These are phyloP conservation scores for Rhododendron ferrugineum DNA, from an alignment of 148 eudicot species.

Conservation along the genomic window DNA sequence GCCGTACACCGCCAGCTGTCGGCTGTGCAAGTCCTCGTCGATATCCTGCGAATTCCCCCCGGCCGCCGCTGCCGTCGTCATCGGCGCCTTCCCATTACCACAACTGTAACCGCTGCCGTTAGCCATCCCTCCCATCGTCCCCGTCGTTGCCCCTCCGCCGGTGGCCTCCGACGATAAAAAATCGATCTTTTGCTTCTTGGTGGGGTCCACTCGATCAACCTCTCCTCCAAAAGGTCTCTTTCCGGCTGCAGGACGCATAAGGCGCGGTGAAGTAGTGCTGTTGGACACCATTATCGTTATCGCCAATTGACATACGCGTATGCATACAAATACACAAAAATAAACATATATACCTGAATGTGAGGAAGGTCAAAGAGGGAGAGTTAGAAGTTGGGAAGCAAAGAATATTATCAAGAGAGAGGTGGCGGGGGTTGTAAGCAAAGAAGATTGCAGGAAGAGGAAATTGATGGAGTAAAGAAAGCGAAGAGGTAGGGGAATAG, in stretches of 20 bases:
- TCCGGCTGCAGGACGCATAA: slow-evolving; percentile 53
- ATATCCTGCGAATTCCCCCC: slow-evolving; percentile 40
- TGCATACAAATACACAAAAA: background rate
- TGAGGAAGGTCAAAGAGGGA: background rate
- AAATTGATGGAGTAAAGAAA: slow-evolving; percentile 12
- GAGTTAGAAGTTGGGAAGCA: background rate
- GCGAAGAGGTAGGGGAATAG: background rate
- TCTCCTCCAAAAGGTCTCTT: slow-evolving; percentile 63
- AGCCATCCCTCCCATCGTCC: slow-evolving; percentile 8
- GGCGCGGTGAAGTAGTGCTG: slow-evolving; percentile 44
- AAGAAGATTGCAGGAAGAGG: background rate
- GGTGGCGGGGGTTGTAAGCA: background rate
- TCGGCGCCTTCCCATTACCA: slow-evolving; percentile 25
- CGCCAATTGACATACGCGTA: background rate
- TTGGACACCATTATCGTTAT: background rate
- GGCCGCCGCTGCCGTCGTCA: slow-evolving; percentile 12
- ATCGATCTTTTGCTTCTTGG: slow-evolving; percentile 35
- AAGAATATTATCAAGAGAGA: background rate
- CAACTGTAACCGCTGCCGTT: slow-evolving; percentile 20
- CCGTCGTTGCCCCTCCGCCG: background rate
- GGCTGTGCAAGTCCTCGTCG: slow-evolving; percentile 85
- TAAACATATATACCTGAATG: background rate
- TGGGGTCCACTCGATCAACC: slow-evolving; percentile 30
- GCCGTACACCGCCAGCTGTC: slow-evolving; percentile 80
- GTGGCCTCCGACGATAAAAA: slow-evolving; percentile 27